Percentiles rank a stretch among this genome's conserved stretches.
Evolutionary conservation across 352 stramenopile genomes (phyloP).

Genomic region (Phytophthora agathidicida): DNA sequence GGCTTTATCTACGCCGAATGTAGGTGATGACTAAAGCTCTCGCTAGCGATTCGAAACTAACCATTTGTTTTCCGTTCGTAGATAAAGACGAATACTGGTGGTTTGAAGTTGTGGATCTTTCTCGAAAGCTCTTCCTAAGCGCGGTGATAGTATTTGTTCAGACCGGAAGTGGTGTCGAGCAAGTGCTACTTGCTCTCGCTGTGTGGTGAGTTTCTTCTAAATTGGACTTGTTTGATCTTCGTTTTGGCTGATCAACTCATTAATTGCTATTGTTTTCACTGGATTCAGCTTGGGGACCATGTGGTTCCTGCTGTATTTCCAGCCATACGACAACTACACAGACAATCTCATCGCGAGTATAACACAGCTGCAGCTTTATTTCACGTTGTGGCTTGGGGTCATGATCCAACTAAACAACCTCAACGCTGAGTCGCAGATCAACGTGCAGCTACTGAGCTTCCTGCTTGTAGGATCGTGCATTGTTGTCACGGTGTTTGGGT

Average conservation of each 20-base stretch:
- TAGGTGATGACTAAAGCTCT: constrained; percentile 21
- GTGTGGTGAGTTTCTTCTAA: constrained; percentile 56
- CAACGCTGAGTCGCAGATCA: constrained; percentile 68
- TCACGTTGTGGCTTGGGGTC: constrained; percentile 82
- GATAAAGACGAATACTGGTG: constrained; percentile 75
- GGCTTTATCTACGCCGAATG: constrained; percentile 85
- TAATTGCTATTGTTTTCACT: background rate
- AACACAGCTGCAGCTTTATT: constrained; percentile 79
- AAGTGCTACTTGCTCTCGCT: constrained; percentile 67
- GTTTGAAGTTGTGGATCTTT: constrained; percentile 84
- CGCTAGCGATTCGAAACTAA: background rate
- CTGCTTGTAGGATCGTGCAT: constrained; percentile 70
- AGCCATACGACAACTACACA: constrained; percentile 72
- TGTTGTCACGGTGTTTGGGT: constrained; percentile 62
- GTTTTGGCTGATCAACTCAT: background rate
- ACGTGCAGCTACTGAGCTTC: constrained; percentile 63
- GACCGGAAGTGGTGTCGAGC: constrained; percentile 70
- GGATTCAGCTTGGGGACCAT: constrained; percentile 60
- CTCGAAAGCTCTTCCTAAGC: constrained; percentile 78
- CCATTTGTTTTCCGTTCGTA: constrained; percentile 17
- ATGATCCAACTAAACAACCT: constrained; percentile 76
- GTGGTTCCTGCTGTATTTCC: constrained; percentile 82
- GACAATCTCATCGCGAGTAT: constrained; percentile 79
- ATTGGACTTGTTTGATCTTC: too few species aligned
- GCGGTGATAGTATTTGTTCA: constrained; percentile 78